Evolutionary conservation across 768 basidiomycete genomes (phyloP).

Genomic region (Russula griseocarnosa): DNA sequence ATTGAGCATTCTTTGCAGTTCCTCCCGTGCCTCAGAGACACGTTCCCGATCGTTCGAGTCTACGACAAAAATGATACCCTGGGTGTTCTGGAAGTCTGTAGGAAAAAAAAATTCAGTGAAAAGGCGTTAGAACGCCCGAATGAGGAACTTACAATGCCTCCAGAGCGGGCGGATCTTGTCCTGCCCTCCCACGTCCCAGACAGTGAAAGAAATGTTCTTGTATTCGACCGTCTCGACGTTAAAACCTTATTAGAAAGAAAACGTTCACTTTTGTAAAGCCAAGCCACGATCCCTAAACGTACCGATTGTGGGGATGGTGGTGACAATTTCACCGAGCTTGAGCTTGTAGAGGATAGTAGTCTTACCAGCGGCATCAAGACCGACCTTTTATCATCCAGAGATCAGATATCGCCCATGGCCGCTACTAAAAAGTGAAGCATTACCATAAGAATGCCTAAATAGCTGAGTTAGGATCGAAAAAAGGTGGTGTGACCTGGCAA

Average conservation of each 20-base stretch:
- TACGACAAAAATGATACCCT: conserved; percentile 99
- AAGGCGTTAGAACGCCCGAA: conserved; percentile 25
- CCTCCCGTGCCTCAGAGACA: conserved; percentile 97
- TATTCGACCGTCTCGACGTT: conserved; percentile 99
- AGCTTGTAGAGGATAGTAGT: conserved; percentile 99
- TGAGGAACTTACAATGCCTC: conserved; percentile 90
- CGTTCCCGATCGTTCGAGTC: conserved; percentile 99
- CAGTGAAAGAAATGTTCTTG: conserved; percentile 99
- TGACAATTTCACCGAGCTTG: conserved; percentile 99
- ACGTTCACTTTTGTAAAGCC: conserved; percentile 24
- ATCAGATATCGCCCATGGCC: conserved; percentile 5
- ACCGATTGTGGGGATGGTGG: conserved; percentile 99
- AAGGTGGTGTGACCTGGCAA: conserved; percentile 30
- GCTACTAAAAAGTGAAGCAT: not conserved
- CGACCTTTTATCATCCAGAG: conserved; percentile 56
- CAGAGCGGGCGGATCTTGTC: conserved; percentile 99
- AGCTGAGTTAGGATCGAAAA: conserved; percentile 31
- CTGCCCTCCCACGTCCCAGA: conserved; percentile 99
- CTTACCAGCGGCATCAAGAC: conserved; percentile 99
- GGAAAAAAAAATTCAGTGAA: conserved; percentile 21
- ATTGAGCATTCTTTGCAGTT: conserved; percentile 98
- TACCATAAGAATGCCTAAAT: conserved; percentile 93
- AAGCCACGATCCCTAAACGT: conserved; percentile 35
- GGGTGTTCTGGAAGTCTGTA: conserved; percentile 99
- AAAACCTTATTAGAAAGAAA: conserved; percentile 64